Base-by-base conservation (phyloP, 768 basidiomycete species). In the Mycena vulgaris region DNA sequence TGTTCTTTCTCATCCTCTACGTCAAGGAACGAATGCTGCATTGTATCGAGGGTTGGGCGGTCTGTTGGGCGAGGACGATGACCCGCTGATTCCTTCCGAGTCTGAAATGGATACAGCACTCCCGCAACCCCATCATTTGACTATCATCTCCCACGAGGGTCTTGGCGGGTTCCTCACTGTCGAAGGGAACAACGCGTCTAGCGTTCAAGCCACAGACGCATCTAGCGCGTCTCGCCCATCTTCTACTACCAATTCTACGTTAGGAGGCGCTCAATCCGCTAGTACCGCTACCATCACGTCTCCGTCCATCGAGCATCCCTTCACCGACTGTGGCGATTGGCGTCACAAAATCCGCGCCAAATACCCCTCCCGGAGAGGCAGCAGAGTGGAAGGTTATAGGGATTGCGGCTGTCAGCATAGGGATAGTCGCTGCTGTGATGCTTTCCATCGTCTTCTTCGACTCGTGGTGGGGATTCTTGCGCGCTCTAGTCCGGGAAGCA, bases 361-460 rank as follows among this genome's bases (percentile, higher is more conserved):
- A 77, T 19, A 82, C 81, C 33, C 81, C 85, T 30, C 81, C 81
- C 19, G 83, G 77, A 23, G 88, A 86, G 75, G 81, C 85, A 25
- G 85, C 83, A 31, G 81, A 88, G 75, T 93, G 92, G 92, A 91
- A 92, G 79, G 85, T 91, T 51, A 85, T 93, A 60, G 92, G 93
- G 23, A 87, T 93, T 66, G 85, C 87, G 16, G 85, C 92, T 63
- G 87, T 92, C 68, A 83, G 86, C n/a, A 83, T 94, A 74, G 89
- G 85, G 55, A 83, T 88, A 40, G 81, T 93, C 59, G 90, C 85
- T 30, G 83, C 82, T 3, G 79, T 87, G 57, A 85, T 92, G 71
- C 82, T 93, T 56, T 80, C 85, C 10, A 81, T 89, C 63, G 86
- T 90, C 31, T 93, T 91, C 80, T 93, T 92, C 79, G 92, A 94